These are phyloP conservation scores for Mycena crocata DNA, from an alignment of 768 basidiomycete genomes.

Conservation along the genomic window DNA sequence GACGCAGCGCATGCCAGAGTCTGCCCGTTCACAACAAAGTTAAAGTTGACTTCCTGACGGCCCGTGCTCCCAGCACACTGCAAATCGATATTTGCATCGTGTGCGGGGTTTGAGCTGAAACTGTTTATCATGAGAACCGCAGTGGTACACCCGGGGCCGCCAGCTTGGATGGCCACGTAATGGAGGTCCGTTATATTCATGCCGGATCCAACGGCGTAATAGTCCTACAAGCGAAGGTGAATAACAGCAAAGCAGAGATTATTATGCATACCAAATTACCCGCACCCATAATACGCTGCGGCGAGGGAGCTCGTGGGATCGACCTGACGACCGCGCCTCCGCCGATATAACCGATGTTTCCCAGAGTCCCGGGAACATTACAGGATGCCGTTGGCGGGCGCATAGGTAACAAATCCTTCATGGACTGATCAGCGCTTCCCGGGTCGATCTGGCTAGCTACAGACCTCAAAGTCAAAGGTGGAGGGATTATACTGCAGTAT, in stretches of 20 bases:
- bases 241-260: too few relatives aligned
- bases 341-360: constrained; percentile 4
- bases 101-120: not conserved
- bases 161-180: constrained; percentile 3
- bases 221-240: too few relatives aligned
- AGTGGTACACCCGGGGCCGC: constrained; percentile 8
- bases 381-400: not conserved
- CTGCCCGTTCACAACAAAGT: constrained; percentile 22
- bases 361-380: constrained; percentile 15
- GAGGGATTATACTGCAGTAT: constrained; percentile 8
- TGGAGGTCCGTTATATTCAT: constrained; percentile 5
- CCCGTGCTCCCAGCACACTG: constrained; percentile 13
- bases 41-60: constrained; percentile 15
- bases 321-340: not conserved
- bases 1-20: constrained; percentile 7
- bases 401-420: constrained; percentile 10
- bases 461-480: constrained; percentile 10
- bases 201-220: constrained; percentile 21
- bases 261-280: constrained; percentile 16
- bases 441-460: not conserved
- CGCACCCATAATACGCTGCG: constrained; percentile 11
- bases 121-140: constrained; percentile 2
- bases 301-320: not conserved
- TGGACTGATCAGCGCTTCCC: not conserved
- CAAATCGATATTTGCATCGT: constrained; percentile 8